Evolutionary conservation across 163 green algal species (phyloP).

Genomic region (Trebouxia gelatinosa): DNA sequence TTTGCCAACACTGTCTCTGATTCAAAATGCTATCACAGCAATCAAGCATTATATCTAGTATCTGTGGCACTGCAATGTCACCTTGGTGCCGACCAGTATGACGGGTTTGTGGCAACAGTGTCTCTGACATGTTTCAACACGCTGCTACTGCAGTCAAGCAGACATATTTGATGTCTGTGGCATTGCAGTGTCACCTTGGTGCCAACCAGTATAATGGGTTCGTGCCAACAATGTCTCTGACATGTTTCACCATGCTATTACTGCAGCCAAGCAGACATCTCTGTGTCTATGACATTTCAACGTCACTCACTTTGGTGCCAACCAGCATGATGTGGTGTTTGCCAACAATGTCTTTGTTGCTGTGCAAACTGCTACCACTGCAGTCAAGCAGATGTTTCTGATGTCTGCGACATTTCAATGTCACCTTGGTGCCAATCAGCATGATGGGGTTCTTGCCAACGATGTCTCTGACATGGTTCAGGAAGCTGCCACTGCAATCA

Average conservation of each 20-base stretch:
- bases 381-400: constrained; percentile 90
- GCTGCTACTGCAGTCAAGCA: constrained; percentile 84
- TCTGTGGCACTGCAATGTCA: too few relatives aligned
- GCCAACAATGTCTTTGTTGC: constrained; percentile 74
- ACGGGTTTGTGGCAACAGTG: constrained; percentile 81
- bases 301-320: constrained; percentile 84
- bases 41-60: too few relatives aligned
- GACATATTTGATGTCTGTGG: too few relatives aligned
- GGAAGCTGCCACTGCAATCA: constrained; percentile 83
- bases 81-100: constrained; percentile 83
- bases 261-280: too few relatives aligned
- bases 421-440: constrained; percentile 82
- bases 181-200: too few relatives aligned
- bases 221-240: too few relatives aligned
- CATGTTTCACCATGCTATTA: too few relatives aligned
- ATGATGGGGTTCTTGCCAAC: constrained; percentile 84
- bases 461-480: constrained; percentile 75
- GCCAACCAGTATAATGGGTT: too few relatives aligned
- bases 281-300: too few relatives aligned
- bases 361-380: constrained; percentile 76
- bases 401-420: too few relatives aligned
- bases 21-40: too few relatives aligned
- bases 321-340: constrained; percentile 83
- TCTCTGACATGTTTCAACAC: constrained; percentile 75
- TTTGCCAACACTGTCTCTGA: too few relatives aligned